A percentile compares a stretch with the other conserved stretches of the same genome.
Conservation (phyloP, 1,284 basidiomycete species). For the Sanghuangporus sanghuang region DNA sequence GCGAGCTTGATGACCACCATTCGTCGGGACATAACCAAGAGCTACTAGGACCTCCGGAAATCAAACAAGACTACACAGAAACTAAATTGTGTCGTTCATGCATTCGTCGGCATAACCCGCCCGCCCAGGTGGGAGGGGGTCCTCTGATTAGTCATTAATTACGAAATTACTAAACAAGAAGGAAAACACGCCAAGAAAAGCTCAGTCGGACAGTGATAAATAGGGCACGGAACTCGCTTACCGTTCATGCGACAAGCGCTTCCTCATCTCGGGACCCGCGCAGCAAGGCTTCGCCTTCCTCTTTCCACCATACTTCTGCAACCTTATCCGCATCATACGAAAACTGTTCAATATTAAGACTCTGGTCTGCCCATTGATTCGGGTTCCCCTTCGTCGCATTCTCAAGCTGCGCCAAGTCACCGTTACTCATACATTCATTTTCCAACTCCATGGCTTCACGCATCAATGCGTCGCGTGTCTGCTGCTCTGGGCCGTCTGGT, state of each 20-base stretch:
- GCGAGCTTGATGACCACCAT: too few relatives aligned
- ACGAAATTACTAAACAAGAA: too few relatives aligned
- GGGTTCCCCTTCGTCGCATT: conserved; percentile 11
- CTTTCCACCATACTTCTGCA: conserved; percentile 44
- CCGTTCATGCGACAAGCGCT: not conserved
- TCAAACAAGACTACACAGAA: too few relatives aligned
- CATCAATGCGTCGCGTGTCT: conserved; percentile 46
- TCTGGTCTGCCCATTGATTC: conserved; percentile 44
- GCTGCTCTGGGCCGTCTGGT: conserved; percentile 48
- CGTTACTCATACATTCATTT: conserved; percentile 20
- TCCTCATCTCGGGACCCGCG: not conserved
- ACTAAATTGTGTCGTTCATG: too few relatives aligned
- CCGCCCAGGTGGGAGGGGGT: too few relatives aligned
- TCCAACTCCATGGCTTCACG: conserved; percentile 39
- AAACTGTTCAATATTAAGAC: conserved; percentile 40
- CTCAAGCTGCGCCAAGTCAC: not conserved
- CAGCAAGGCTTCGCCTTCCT: conserved; percentile 24
- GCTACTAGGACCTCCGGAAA: too few relatives aligned
- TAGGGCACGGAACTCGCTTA: not conserved
- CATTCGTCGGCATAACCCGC: too few relatives aligned
- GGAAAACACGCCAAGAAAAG: too few relatives aligned
- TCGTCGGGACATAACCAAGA: too few relatives aligned
- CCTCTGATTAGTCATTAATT: too few relatives aligned
- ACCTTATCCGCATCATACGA: conserved; percentile 46
- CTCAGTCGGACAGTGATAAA: too few relatives aligned